Evolutionary conservation across 2,329 filamentous ascomycete genomes (phyloP).

Genomic region (Diaporthe destruens): DNA sequence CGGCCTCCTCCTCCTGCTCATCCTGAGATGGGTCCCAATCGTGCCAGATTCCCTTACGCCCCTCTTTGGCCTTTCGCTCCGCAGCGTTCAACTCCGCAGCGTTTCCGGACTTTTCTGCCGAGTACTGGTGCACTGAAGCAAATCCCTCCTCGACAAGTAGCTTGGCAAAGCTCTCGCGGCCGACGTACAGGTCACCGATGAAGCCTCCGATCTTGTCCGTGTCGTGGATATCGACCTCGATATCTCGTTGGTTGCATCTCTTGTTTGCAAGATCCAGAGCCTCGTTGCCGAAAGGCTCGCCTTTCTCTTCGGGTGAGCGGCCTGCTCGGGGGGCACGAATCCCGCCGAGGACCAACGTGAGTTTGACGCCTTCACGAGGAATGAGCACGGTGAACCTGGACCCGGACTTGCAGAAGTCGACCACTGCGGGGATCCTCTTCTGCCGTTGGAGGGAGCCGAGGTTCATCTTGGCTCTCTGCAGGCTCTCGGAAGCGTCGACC

Average conservation of each 20-base stretch:
- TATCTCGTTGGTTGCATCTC: conserved; percentile 92
- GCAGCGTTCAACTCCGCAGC: conserved; percentile 88
- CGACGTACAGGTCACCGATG: conserved; percentile 93
- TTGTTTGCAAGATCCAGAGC: conserved; percentile 91
- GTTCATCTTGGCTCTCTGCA: conserved; percentile 97
- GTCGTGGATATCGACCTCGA: conserved; percentile 94
- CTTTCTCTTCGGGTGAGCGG: conserved; percentile 78
- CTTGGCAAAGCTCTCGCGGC: conserved; percentile 96
- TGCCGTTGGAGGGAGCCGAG: conserved; percentile 88
- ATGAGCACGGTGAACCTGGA: conserved; percentile 93
- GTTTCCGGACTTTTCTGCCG: conserved; percentile 94
- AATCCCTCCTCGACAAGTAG: conserved; percentile 92
- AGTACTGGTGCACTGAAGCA: conserved; percentile 92
- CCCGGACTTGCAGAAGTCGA: conserved; percentile 98
- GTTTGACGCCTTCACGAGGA: conserved; percentile 91
- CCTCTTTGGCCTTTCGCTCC: conserved; percentile 90
- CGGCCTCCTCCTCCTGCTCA: conserved; percentile 68
- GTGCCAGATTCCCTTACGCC: conserved; percentile 88
- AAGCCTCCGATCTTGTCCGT: conserved; percentile 98
- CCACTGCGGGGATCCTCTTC: conserved; percentile 90
- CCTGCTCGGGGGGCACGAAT: conserved; percentile 91
- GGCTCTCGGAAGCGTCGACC: conserved; percentile 89
- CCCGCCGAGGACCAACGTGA: conserved; percentile 93
- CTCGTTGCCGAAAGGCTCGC: conserved; percentile 95
- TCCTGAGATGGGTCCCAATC: conserved; percentile 95